Evolutionary conservation across 495 filamentous ascomycete genomes (phyloP), one percentile per base, ranked within the genome.

Genomic region (Penicillium lividum): DNA sequence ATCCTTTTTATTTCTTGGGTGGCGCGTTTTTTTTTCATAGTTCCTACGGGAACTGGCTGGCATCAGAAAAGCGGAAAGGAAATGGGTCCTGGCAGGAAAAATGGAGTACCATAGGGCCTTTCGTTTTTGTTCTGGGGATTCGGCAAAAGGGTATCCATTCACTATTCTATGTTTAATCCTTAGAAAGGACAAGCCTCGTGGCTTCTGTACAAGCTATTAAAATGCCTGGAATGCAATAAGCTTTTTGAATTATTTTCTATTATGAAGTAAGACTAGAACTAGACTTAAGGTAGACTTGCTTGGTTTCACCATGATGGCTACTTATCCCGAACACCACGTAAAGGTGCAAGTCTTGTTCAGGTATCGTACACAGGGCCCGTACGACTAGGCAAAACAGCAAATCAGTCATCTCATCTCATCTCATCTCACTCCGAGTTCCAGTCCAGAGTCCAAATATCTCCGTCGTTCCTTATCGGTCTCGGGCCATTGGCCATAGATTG

Each of bases 151-250:
- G 47, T 47, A n/a, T 40, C 15, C 38, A 38, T 59, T 63, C 62
- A 57, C 44, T 61, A 42, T 62, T 65, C 31, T 54, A 64, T 44
- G 27, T 53, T 29, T 56, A 61, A 55, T 65, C 51, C 62, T 65
- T 64, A 55, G 54, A 66, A 60, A 46, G 62, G 54, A 55, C 52
- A 51, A 28, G 68, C 63, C 61, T 63, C 56, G 16, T 18, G 63
- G 65, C 64, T 63, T 66, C 28, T 68, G 61, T 67, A 67, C 53
- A 69, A 64, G 22, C 22, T 22, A 22, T 57, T 56, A 59, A 54
- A 59, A 31, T 60, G 53, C 47, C 52, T 53, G 28, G n/a, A 64
- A 62, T 67, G 63, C 64, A 66, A 68, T 34, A 28, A 34, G 7
- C 27, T 33, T 34, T 34, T 33, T 51, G 4, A 33, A 10, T 33